These are phyloP conservation scores for Auriscalpium vulgare DNA, from an alignment of 768 basidiomycete species.

Conservation along the genomic window DNA sequence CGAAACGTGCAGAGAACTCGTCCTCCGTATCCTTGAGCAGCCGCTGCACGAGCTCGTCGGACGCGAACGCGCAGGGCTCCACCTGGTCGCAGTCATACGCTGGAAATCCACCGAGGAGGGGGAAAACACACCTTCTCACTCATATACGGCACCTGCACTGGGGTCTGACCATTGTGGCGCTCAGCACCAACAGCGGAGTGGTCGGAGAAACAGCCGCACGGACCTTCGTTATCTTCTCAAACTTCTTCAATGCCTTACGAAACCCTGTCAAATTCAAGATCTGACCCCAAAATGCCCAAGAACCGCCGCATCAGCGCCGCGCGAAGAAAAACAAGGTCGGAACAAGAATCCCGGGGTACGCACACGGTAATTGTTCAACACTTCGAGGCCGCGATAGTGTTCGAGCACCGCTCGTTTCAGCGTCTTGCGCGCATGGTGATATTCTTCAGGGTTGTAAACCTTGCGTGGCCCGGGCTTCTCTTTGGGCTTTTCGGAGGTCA, in stretches of 20 bases:
- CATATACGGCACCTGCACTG: constrained; percentile 72
- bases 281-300: constrained; percentile 28
- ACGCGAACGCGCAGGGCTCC: constrained; percentile 59
- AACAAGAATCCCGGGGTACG: constrained; percentile 15
- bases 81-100: constrained; percentile 34
- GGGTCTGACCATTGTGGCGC: constrained; percentile 30
- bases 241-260: constrained; percentile 79
- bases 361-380: constrained; percentile 86
- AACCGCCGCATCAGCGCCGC: neutral
- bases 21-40: constrained; percentile 76
- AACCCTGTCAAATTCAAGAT: constrained; percentile 88
- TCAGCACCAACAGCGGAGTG: neutral
- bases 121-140: constrained; percentile 52
- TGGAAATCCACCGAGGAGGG: neutral
- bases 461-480: neutral
- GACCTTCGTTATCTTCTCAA: constrained; percentile 72
- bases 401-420: constrained; percentile 80
- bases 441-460: constrained; percentile 60
- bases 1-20: constrained; percentile 68
- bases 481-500: neutral
- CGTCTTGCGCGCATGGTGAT: constrained; percentile 75
- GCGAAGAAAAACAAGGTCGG: neutral
- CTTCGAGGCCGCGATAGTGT: constrained; percentile 76
- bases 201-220: neutral
- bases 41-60: constrained; percentile 46